Base-by-base conservation (phyloP, 371 early-diverging fungal species). In the Blakeslea trispora region DNA sequence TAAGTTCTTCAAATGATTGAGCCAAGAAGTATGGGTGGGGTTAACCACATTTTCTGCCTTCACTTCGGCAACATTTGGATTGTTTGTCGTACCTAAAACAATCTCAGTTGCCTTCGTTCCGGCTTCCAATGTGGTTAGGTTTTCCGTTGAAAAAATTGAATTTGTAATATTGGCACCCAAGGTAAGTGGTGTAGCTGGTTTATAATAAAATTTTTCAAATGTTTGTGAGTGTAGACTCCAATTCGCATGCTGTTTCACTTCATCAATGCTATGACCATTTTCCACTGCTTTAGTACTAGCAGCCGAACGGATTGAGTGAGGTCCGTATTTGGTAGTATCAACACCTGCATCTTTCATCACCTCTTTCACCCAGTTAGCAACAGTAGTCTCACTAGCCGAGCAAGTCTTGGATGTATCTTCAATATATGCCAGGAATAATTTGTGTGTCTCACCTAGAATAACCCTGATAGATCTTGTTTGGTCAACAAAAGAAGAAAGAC, bases 201-300 rank as follows among this genome's bases (percentile, higher is more conserved):
- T 56, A 10, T 40, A 48, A 14, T 56, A 56, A 31, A 14, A 47
- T 1, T 10, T 5, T 42, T 56, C 50, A 15, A 56, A 56, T 3
- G 49, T 49, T 2, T 31, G 4, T 0, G 45, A 8, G 3, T 23
- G 21, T 0, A 3, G 1, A 17, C 52, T 40, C 59, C 59, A 59
- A 19, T 59, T 45, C 28, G 47, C 59, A 28, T 59, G 45, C 40
- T 52, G 19, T 40, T 59, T 59, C 1, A 52, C 46, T 9, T 13
- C 21, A 2, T 59, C n/a, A 19, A 52, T 59, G 3, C 17, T 32
- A 6, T 28, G 21, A 1, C 52, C 51, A 14, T 34, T 23, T 39
- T 45, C 31, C 8, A 58, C 46, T 24, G 50, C 58, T 8, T 44
- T 45, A 15, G 45, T 58, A 1, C 51, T 51, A 1, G 52, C 8